These are phyloP conservation scores for Cruciata laevipes DNA, from an alignment of 257 asterid genomes.

Conservation along the genomic window DNA sequence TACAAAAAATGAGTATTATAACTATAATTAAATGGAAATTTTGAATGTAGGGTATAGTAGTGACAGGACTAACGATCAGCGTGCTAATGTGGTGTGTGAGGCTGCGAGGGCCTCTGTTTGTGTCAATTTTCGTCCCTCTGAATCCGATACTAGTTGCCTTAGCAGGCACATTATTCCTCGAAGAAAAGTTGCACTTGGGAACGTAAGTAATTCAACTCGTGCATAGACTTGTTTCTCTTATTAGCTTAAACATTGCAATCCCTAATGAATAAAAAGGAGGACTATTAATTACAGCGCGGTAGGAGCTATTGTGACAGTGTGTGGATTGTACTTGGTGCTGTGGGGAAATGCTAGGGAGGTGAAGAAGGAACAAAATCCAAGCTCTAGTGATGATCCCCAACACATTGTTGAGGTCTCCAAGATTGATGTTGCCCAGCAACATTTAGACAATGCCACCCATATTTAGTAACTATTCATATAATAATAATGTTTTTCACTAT, in stretches of 20 bases:
- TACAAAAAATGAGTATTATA: too few relatives aligned
- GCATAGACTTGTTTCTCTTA: too few relatives aligned
- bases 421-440: too few relatives aligned
- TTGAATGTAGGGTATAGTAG: slow-evolving; percentile 51
- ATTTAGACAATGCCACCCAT: too few relatives aligned
- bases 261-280: too few relatives aligned
- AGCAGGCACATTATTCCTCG: slow-evolving; percentile 41
- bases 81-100: slow-evolving; percentile 43
- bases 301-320: slow-evolving; percentile 45
- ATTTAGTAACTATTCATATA: too few relatives aligned
- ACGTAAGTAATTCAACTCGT: too few relatives aligned
- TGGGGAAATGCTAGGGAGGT: slow-evolving; percentile 65
- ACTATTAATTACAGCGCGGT: slow-evolving; percentile 32
- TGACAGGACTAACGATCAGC: slow-evolving; percentile 41
- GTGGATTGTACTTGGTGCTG: slow-evolving; percentile 50
- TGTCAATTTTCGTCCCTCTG: slow-evolving; percentile 59
- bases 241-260: too few relatives aligned
- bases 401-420: too few relatives aligned
- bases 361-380: slow-evolving; percentile 22
- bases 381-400: too few relatives aligned
- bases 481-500: too few relatives aligned
- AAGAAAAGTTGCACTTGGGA: slow-evolving; percentile 56
- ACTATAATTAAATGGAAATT: too few relatives aligned
- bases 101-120: slow-evolving; percentile 67
- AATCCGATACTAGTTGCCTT: slow-evolving; percentile 54